Base-by-base conservation (phyloP, 441 rosid species). In the Theobroma grandiflorum region DNA sequence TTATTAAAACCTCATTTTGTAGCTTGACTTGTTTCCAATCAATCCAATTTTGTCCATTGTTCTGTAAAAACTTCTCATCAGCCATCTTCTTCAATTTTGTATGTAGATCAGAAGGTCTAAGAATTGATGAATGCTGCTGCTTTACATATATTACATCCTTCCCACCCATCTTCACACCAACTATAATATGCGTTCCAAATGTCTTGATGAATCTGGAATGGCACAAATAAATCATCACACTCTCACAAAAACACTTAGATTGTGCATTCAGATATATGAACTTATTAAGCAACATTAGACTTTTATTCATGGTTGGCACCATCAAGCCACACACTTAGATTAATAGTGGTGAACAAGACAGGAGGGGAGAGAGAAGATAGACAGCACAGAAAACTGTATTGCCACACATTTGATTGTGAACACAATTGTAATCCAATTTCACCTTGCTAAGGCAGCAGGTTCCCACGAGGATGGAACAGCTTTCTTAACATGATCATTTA, bases 141-240 rank as follows among this genome's bases (percentile, higher is more conserved):
- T 95, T 97, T 72, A 93, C 85, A 82, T 90, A 93, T 83, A 97
- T 90, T 45, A 97, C 98, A 87, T 97, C 99, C 87, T 95, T 97
- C 69, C 99, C 99, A 52, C 99, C 99, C 98, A 95, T 92, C 87
- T 93, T 92, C 76, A 97, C 90, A 67, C 98, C 95, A 85, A 92
- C 95, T 74, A 95, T 87, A 71, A 97, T 89, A 88, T 97, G 99
- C 4, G 99, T 97, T 50, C 99, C 99, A 84, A 85, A 97, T 42
- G 74, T 88, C 81, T 91, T 91, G 72, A 97, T 94, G 86, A 97
- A 97, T 86, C 99, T 96, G 90, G 74, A 76, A 86, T 57, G 33
- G 26, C 63, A 59, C 37, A 38, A 42, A 40, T 26, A 42, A 12
- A 69, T 45, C 57, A 47, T 47, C 55, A 11, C 20, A 15, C 16